Percentiles rank a stretch among this genome's conserved stretches.
Evolutionary conservation across 2,329 filamentous ascomycete genomes (phyloP).

Genomic region (Gnomoniopsis sp.): DNA sequence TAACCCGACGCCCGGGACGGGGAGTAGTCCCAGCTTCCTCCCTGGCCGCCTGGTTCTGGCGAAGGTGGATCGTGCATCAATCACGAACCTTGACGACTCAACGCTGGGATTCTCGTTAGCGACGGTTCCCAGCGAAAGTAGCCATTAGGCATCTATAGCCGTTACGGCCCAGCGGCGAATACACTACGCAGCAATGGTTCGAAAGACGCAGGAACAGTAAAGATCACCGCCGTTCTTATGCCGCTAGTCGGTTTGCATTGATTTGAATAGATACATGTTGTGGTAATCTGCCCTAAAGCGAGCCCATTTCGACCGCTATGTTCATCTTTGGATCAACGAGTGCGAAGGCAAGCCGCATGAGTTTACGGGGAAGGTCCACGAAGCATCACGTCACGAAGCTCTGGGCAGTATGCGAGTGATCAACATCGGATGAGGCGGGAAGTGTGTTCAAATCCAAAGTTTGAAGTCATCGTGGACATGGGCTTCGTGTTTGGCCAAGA

Average conservation of each 20-base stretch:
- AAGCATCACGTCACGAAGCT: background rate
- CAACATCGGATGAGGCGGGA: background rate
- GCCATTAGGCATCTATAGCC: too few relatives aligned
- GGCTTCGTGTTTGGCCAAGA: background rate
- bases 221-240: background rate
- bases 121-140: background rate
- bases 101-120: background rate
- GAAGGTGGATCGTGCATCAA: background rate
- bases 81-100: background rate
- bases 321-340: too few relatives aligned
- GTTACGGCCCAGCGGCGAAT: too few relatives aligned
- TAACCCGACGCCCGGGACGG: slow-evolving; percentile 18
- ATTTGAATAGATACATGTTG: background rate
- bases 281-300: background rate
- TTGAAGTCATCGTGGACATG: background rate
- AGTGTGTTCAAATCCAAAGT: background rate
- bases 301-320: too few relatives aligned
- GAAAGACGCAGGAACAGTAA: slow-evolving; percentile 1
- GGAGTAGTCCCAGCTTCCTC: slow-evolving; percentile 18
- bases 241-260: background rate
- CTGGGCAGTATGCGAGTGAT: background rate
- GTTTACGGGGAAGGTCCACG: background rate
- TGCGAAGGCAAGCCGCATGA: too few relatives aligned
- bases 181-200: too few relatives aligned
- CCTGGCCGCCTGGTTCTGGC: background rate